Evolutionary conservation across 163 green algal species (phyloP), one percentile per base, ranked within the genome.

Genomic region (Prototheca stagnorum): DNA sequence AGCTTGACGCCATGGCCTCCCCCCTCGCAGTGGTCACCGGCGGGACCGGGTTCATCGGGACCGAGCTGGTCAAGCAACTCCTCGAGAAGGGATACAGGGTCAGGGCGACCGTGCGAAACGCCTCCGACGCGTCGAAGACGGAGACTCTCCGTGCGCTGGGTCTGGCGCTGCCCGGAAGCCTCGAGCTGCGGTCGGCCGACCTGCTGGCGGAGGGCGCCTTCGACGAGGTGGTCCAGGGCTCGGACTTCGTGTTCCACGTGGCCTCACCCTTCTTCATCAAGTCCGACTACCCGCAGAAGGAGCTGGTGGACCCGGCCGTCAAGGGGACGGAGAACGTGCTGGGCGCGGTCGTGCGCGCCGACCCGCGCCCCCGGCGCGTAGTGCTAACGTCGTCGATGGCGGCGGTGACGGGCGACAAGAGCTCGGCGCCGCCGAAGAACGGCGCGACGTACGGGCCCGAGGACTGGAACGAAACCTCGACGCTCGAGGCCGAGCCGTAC

Each of bases 371-470:
- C 17, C 39, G 33, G 16, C 68, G 77, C 6, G 69, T 88, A 0
- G 61, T 91, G 14, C 61, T 90, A n/a, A 92, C 80, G 4, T 86
- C 74, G 0, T 82, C 70, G 3, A 57, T 75, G 5, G 75, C 67
- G 15, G 74, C 75, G 14, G 59, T 80, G 25, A 69, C 77, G 47
- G 75, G 67, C 48, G n/a, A n/a, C n/a, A 56, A 64, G 42, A 67
- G 59, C 40, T 57, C 77, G 26, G 21, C 25, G 14, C 42, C 51
- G 5, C 61, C 56, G 16, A 50, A 49, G 36, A 54, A 39, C 3
- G 47, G 49, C 35, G 44, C 12, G 19, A 27, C 57, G 2, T 85
- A 84, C 70, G 70, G 34, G 1, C 78, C 84, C 33, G 71, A 68
- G 5, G 79, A 89, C 60, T 89, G 74, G 70, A 89, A 89, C 41